phyloP scores from a whole-genome alignment of 371 early-diverging fungal genomes.

The Mortierella sp. region DNA sequence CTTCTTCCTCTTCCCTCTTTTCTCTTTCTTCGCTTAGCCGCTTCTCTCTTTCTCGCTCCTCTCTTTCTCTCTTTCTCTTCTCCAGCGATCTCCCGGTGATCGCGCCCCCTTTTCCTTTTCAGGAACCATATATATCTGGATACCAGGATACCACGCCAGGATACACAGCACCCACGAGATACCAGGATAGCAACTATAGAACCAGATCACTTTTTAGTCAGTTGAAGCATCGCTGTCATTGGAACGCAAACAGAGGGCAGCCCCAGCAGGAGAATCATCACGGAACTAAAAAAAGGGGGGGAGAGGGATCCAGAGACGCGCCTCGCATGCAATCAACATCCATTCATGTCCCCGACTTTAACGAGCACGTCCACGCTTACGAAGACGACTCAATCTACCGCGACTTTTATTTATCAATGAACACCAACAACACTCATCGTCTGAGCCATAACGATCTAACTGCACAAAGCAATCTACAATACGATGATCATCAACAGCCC shows the following conservation, averaged over 20 bases:
- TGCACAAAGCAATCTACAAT: constrained; percentile 1
- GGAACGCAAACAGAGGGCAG: no score
- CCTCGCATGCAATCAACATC: constrained; percentile 43
- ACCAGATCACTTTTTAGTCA: no score
- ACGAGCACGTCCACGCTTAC: constrained; percentile 42
- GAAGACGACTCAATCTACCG: constrained; percentile 21
- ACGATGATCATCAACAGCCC: neutral
- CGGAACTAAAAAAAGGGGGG: neutral
- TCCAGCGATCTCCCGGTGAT: neutral
- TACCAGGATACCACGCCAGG: no score
- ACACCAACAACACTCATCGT: neutral
- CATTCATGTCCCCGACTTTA: constrained; percentile 27
- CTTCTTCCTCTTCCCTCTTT: neutral
- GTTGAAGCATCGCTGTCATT: no score
- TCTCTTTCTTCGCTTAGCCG: neutral
- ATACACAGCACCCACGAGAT: no score
- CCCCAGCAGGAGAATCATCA: neutral
- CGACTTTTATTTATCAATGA: constrained; percentile 41
- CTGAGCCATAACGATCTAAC: no score
- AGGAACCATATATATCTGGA: neutral
- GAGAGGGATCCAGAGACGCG: no score
- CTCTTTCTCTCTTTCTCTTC: neutral
- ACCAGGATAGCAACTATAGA: no score
- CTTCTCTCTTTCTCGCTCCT: neutral
- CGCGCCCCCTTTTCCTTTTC: neutral